Conservation (phyloP, 495 filamentous ascomycete species). For the Hypoxylon lenormandii region DNA sequence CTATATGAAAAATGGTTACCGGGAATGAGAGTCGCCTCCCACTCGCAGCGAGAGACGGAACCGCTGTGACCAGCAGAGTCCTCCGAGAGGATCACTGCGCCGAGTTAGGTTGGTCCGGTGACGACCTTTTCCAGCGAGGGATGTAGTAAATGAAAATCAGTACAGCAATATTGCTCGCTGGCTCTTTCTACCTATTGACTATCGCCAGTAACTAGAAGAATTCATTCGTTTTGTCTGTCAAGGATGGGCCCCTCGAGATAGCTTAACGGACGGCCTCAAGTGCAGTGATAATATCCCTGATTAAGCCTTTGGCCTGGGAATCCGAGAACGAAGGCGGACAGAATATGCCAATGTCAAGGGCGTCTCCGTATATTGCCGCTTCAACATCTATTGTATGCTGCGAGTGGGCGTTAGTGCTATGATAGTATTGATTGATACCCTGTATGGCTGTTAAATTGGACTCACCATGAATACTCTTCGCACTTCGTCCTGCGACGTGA, state of each 20-base stretch:
- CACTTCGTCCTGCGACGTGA: constrained; percentile 39
- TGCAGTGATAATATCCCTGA: constrained; percentile 19
- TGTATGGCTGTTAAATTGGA: neutral
- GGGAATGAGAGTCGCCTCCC: no score
- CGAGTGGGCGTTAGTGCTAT: constrained; percentile 25
- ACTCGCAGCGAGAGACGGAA: no score
- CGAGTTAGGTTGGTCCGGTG: neutral
- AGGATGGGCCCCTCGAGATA: neutral
- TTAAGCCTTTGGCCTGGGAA: constrained; percentile 20
- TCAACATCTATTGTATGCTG: constrained; percentile 70
- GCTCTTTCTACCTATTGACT: neutral
- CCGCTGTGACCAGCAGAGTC: neutral
- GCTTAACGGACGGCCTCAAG: constrained; percentile 24
- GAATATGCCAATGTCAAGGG: constrained; percentile 69
- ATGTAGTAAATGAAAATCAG: neutral
- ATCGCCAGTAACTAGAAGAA: constrained; percentile 3
- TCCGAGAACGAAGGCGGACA: constrained; percentile 44
- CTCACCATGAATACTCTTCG: constrained; percentile 55
- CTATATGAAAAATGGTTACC: no score
- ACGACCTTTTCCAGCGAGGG: neutral
- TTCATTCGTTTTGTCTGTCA: neutral
- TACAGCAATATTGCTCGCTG: neutral
- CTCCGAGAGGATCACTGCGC: neutral
- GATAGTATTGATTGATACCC: neutral
- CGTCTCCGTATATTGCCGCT: constrained; percentile 57